phyloP scores from a whole-genome alignment of 495 filamentous ascomycete species.

The Aspergillus sclerotioniger region DNA sequence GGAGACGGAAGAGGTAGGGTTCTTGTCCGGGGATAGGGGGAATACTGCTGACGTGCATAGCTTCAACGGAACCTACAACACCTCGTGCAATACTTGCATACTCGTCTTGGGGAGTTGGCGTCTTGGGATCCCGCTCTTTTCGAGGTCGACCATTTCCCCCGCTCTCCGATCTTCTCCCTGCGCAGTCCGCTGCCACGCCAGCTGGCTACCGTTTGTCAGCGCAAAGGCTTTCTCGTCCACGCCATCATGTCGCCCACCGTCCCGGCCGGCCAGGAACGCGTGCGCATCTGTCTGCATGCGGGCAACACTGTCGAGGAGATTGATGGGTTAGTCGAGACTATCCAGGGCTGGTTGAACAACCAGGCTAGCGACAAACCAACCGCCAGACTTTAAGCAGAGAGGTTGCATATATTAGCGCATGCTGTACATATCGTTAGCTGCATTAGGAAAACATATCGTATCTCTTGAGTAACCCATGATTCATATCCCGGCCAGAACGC shows the following conservation, averaged over 20 bases:
- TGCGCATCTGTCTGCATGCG: constrained; percentile 52
- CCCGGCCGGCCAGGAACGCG: constrained; percentile 45
- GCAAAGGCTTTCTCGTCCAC: constrained; percentile 34
- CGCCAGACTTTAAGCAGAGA: not conserved
- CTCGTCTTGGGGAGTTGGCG: constrained; percentile 28
- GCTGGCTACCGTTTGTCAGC: constrained; percentile 34
- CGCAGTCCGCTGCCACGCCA: constrained; percentile 36
- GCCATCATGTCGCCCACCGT: constrained; percentile 52
- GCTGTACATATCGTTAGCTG: not conserved
- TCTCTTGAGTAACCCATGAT: too few species aligned
- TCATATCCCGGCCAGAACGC: too few species aligned
- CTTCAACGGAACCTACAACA: constrained; percentile 38
- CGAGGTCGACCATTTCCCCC: constrained; percentile 40
- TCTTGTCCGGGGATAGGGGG: not conserved
- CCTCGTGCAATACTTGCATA: constrained; percentile 37
- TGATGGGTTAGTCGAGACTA: constrained; percentile 38
- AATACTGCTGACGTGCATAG: constrained; percentile 23
- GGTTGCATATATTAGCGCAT: not conserved
- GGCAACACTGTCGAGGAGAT: constrained; percentile 47
- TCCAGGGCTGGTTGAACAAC: constrained; percentile 41
- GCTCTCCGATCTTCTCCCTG: constrained; percentile 45
- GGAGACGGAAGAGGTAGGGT: constrained; percentile 38
- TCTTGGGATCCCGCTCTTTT: constrained; percentile 30
- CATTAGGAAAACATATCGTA: not conserved
- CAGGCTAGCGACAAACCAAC: constrained; percentile 8